Conservation (phyloP, 2,329 filamentous ascomycete genomes). For the Hypoxylon rubiginosum region DNA sequence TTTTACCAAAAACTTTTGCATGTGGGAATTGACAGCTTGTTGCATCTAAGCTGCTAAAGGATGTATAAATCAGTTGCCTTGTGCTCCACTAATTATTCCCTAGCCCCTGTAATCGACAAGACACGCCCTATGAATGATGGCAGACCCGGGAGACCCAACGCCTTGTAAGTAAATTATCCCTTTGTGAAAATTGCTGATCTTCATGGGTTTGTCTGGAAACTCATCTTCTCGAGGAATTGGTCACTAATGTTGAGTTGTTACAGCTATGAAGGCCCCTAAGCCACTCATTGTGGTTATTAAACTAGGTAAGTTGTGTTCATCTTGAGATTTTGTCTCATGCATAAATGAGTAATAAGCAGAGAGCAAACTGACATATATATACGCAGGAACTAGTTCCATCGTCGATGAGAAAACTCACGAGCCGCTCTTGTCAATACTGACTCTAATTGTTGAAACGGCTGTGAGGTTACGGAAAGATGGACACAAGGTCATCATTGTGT, state of each 20-base stretch:
- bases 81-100: conserved; percentile 28
- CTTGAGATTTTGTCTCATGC: neutral
- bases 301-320: conserved; percentile 72
- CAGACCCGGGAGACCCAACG: conserved; percentile 42
- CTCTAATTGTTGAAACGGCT: conserved; percentile 93
- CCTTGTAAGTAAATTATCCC: conserved; percentile 48
- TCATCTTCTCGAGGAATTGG: conserved; percentile 9
- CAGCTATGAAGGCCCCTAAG: conserved; percentile 75
- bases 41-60: conserved; percentile 3
- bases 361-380: conserved; percentile 27
- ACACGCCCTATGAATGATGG: conserved; percentile 44
- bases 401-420: conserved; percentile 96
- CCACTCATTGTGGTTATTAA: conserved; percentile 87
- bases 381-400: conserved; percentile 94
- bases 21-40: conserved; percentile 1
- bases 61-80: neutral
- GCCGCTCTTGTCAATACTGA: conserved; percentile 89
- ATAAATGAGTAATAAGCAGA: conserved; percentile 9
- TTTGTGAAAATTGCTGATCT: conserved; percentile 15
- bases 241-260: conserved; percentile 48
- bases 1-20: conserved; percentile 15
- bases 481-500: conserved; percentile 94
- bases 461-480: conserved; percentile 90
- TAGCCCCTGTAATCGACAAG: conserved; percentile 6
- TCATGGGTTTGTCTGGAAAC: conserved; percentile 11